Conservation (phyloP, 129 eudicot genomes). For the Tanacetum coccineum region DNA sequence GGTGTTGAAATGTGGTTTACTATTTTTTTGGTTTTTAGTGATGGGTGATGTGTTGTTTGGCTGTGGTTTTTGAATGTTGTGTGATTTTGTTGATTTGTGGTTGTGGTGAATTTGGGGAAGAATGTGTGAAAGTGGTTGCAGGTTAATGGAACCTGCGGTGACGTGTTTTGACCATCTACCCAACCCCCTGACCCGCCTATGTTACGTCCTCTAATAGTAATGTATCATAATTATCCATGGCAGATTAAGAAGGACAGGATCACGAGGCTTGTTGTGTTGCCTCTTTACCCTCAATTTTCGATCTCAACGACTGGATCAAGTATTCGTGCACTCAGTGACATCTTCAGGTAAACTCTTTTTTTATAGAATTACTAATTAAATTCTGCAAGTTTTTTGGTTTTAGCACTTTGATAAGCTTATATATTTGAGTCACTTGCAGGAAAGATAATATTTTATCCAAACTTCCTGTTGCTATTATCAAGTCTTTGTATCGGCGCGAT, state of each 20-base stretch:
- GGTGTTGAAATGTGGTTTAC: no score
- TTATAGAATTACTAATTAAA: neutral
- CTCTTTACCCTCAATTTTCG: conserved; percentile 86
- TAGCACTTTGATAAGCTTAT: neutral
- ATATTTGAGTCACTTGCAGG: conserved; percentile 26
- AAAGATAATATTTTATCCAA: conserved; percentile 48
- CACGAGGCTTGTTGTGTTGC: conserved; percentile 75
- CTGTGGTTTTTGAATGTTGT: no score
- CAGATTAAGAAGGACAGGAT: conserved; percentile 78
- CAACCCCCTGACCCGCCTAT: no score
- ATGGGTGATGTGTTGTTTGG: no score
- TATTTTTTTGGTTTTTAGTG: no score
- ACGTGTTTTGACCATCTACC: no score
- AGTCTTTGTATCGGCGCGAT: conserved; percentile 79
- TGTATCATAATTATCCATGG: neutral
- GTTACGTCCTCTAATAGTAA: neutral
- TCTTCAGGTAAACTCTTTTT: conserved; percentile 48
- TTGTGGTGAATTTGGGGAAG: no score
- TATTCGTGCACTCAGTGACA: conserved; percentile 56
- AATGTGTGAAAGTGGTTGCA: no score
- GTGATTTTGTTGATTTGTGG: no score
- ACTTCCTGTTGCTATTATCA: conserved; percentile 67
- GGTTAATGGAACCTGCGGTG: no score
- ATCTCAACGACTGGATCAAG: conserved; percentile 94
- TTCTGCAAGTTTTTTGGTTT: neutral